These are phyloP conservation scores for Solanum boliviense DNA, from an alignment of 257 asterid genomes.

Conservation along the genomic window DNA sequence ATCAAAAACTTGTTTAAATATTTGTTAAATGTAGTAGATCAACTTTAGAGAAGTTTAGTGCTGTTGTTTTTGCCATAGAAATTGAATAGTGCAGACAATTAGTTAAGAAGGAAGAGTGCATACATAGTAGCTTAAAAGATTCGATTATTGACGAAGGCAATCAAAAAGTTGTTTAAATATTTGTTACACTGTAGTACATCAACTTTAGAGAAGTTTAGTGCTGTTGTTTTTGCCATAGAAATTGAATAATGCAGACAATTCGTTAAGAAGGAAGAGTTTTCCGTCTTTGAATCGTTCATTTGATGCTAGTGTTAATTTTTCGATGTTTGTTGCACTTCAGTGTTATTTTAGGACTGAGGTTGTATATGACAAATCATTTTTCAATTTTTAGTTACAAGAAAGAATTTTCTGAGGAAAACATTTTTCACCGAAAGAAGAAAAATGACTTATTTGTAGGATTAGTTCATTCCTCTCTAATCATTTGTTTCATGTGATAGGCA, in stretches of 20 bases:
- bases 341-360: background rate
- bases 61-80: background rate
- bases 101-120: background rate
- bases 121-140: too few species aligned
- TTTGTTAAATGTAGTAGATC: background rate
- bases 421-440: background rate
- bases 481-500: background rate
- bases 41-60: background rate
- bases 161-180: background rate
- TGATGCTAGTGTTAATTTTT: background rate
- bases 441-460: background rate
- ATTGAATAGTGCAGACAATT: background rate
- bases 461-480: background rate
- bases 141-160: background rate
- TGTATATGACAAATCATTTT: background rate
- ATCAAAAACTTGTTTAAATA: background rate
- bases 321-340: background rate
- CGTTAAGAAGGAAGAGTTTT: background rate
- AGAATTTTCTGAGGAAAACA: too few species aligned
- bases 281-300: background rate
- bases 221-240: background rate
- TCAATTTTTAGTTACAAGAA: background rate
- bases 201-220: background rate
- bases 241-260: background rate
- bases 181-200: background rate